A percentile compares a stretch with the other conserved stretches of the same genome.
Evolutionary conservation across 331 rosid species (phyloP).

Genomic region (Malus hybrid): DNA sequence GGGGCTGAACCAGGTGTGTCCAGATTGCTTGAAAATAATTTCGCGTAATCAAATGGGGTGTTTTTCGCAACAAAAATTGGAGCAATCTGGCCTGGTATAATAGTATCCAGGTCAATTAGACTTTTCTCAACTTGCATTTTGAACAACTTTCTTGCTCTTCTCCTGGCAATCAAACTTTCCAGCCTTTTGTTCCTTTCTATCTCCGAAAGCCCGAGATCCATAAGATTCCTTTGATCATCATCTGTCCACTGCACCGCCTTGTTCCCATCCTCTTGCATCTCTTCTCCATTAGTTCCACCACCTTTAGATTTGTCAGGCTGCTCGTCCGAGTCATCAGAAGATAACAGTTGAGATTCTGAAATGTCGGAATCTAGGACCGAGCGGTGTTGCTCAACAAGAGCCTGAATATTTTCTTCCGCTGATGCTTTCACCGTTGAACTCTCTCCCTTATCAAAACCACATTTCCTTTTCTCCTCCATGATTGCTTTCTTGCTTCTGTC

Average conservation of each 20-base stretch:
- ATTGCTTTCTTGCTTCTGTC: neutral
- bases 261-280: slow-evolving; percentile 28
- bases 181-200: slow-evolving; percentile 71
- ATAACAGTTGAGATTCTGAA: slow-evolving; percentile 18
- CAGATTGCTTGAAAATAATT: slow-evolving; percentile 10
- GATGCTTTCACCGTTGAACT: slow-evolving; percentile 14
- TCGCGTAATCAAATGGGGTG: slow-evolving; percentile 13
- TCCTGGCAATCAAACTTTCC: slow-evolving; percentile 67
- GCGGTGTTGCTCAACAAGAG: neutral
- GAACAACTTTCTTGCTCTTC: slow-evolving; percentile 44
- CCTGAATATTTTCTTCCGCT: neutral
- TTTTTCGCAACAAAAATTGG: slow-evolving; percentile 30
- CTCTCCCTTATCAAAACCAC: slow-evolving; percentile 9
- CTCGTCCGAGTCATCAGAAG: slow-evolving; percentile 3
- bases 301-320: slow-evolving; percentile 2
- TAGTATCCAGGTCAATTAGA: slow-evolving; percentile 8
- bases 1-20: slow-evolving; percentile 85
- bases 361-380: slow-evolving; percentile 28
- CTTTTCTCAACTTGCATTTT: slow-evolving; percentile 35
- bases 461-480: neutral
- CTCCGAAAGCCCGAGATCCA: slow-evolving; percentile 78
- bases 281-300: slow-evolving; percentile 28
- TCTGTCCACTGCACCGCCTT: slow-evolving; percentile 74
- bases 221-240: slow-evolving; percentile 63
- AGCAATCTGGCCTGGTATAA: slow-evolving; percentile 29